Evolutionary conservation across 495 filamentous ascomycete species (phyloP).

Genomic region (Rusavskia elegans): DNA sequence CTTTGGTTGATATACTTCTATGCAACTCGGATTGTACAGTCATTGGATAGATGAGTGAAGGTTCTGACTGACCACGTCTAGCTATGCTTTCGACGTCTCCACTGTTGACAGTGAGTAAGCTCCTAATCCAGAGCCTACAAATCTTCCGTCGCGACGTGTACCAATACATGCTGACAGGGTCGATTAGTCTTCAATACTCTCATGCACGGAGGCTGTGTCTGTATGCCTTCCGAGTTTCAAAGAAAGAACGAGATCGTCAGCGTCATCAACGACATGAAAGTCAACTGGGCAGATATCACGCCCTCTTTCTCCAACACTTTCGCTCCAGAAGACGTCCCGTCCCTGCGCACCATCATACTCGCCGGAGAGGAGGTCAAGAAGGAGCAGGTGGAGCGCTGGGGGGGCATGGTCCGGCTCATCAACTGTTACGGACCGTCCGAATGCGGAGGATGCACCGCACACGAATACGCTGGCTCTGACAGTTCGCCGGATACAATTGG

Average conservation of each 20-base stretch:
- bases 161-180: neutral
- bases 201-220: slow-evolving; percentile 30
- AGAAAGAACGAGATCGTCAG: slow-evolving; percentile 31
- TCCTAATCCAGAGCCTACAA: too few relatives aligned
- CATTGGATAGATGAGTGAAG: too few relatives aligned
- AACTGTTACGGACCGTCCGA: slow-evolving; percentile 37
- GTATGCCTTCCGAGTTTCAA: slow-evolving; percentile 33
- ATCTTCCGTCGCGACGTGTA: too few relatives aligned
- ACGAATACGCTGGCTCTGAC: too few relatives aligned
- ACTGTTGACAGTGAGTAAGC: too few relatives aligned
- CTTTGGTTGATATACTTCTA: too few relatives aligned
- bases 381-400: slow-evolving; percentile 37
- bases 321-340: slow-evolving; percentile 27
- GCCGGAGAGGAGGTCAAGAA: slow-evolving; percentile 36
- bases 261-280: slow-evolving; percentile 25
- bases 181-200: slow-evolving; percentile 30
- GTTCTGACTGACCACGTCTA: too few relatives aligned
- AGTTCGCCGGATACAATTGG: neutral
- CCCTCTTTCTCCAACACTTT: slow-evolving; percentile 33
- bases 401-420: slow-evolving; percentile 24
- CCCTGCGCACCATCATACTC: slow-evolving; percentile 29
- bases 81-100: too few relatives aligned
- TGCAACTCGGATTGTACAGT: too few relatives aligned
- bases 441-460: slow-evolving; percentile 20
- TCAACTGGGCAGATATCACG: slow-evolving; percentile 32